Evolutionary conservation across 2,329 filamentous ascomycete species (phyloP), one percentile per base, ranked within the genome.

Genomic region (Pestalotiopsis sp.): DNA sequence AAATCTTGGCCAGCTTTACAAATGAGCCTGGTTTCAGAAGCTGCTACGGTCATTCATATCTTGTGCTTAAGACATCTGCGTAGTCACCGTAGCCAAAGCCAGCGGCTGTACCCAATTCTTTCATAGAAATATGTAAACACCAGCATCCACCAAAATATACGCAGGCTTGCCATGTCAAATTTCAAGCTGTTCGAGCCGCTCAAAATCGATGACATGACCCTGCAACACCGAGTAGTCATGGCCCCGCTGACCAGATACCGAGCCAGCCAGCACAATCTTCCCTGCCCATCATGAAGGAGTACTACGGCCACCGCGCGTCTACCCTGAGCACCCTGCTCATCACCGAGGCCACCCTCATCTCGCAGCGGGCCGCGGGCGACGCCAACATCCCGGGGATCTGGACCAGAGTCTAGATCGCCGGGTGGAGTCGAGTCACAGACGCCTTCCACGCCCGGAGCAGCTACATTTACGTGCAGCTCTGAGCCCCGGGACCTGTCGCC

Each of bases 401-500:
- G 76, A 85, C 74, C 66, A 76, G 82, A 2, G 82, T 81, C 7
- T 87, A 89, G 71, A 80, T 89, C 67, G 80, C 81, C 2, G 85
- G 81, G 0, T 91, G 89, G 89, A 86, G 83, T 69, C 78, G 82
- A 41, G 79, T 91, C 66, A 88, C 86, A 1, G 84, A 87, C 62
- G 86, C 84, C 3, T 88, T 91, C 5, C 89, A 92, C 77, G 80
- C 81, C 39, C 88, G 89, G 74, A 86, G 86, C 58, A 83, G 82
- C 38, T 86, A 83, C 74, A 88, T 90, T 72, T 90, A 83, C 78
- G 74, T 84, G 13, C 89, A 91, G 74, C 79, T 91, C 1, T 90
- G 86, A 85, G 85, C 83, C 0, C 76, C 88, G 5, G 88, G 89
- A n/a, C 84, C 89, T 5, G 81, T 82, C 7, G 84, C 85, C 2